phyloP scores from a whole-genome alignment of 805 yeast genomes.

The Lipomyces mesembrius region DNA sequence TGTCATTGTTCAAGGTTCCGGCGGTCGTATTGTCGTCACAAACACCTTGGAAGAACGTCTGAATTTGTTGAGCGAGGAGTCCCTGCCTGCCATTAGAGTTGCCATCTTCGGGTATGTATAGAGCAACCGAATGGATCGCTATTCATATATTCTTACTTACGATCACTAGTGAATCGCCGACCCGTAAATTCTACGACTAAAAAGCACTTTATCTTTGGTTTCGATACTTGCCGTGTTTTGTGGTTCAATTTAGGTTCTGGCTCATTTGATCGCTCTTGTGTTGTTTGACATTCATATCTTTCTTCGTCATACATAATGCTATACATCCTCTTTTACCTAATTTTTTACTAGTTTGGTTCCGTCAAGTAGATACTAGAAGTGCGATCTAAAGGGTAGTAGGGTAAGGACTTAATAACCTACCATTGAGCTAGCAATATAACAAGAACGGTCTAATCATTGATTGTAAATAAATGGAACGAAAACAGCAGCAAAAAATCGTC shows the following conservation, averaged over 20 bases:
- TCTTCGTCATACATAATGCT: background rate
- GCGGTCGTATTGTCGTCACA: conserved; percentile 84
- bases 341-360: background rate
- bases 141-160: background rate
- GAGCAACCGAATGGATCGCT: background rate
- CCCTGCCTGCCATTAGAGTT: conserved; percentile 89
- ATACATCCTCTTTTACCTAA: background rate
- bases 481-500: background rate
- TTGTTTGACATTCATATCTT: background rate
- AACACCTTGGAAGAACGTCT: conserved; percentile 96
- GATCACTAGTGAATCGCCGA: conserved; percentile 40
- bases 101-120: conserved; percentile 72
- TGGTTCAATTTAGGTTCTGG: background rate
- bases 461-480: background rate
- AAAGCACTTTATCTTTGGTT: conserved; percentile 7
- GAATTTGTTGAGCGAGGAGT: conserved; percentile 75
- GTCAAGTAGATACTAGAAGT: background rate
- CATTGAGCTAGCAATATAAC: too few relatives aligned
- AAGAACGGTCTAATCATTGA: background rate
- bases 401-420: background rate
- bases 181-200: conserved; percentile 91
- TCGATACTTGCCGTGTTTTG: background rate
- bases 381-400: background rate
- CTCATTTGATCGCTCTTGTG: background rate
- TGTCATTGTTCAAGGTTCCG: conserved; percentile 66